Conservation (phyloP, 345 rosid species). For the Nasturtium officinale region DNA sequence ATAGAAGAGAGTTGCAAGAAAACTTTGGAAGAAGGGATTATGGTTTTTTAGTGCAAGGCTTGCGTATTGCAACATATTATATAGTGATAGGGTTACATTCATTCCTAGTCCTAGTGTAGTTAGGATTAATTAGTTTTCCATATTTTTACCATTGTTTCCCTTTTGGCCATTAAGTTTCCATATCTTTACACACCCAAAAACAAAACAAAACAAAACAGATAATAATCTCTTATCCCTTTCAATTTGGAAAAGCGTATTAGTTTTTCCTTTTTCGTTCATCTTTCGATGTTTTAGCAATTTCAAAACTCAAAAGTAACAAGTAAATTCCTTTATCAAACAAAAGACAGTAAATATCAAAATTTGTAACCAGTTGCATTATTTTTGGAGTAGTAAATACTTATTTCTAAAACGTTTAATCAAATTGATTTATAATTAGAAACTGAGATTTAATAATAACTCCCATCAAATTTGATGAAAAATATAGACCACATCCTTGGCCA, state of each 20-base stretch:
- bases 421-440: not conserved
- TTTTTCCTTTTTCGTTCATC: not conserved
- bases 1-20: not conserved
- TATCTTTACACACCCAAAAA: not conserved
- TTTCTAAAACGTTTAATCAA: not conserved
- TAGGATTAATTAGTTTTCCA: not conserved
- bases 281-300: not conserved
- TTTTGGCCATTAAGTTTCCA: not conserved
- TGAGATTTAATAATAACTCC: not conserved
- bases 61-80: not conserved
- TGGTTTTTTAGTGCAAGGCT: not conserved
- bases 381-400: not conserved
- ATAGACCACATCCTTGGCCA: too few species aligned
- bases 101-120: not conserved
- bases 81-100: not conserved
- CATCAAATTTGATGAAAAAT: not conserved
- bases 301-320: not conserved
- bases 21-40: slow-evolving; percentile 2
- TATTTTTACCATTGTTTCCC: not conserved
- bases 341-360: not conserved
- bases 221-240: not conserved
- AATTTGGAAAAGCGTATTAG: not conserved
- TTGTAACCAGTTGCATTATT: not conserved
- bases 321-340: too few species aligned
- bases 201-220: too few species aligned